These are phyloP conservation scores for Leucogyrophana mollusca DNA, from an alignment of 768 basidiomycete genomes.

Conservation along the genomic window DNA sequence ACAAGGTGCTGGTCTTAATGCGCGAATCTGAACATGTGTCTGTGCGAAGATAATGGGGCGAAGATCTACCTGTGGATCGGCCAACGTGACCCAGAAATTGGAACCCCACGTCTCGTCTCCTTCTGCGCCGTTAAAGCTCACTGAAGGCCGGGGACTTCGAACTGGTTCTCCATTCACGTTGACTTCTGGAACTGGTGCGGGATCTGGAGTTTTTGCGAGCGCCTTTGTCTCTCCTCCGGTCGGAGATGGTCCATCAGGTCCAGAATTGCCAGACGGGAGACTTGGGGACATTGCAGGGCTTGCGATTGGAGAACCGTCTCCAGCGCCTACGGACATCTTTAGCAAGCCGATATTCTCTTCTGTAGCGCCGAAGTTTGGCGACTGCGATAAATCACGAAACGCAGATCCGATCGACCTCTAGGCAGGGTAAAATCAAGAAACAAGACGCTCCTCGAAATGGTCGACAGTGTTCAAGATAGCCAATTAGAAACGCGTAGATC, in stretches of 20 bases:
- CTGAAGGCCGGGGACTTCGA: conserved; percentile 31
- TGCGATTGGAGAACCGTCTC: conserved; percentile 25
- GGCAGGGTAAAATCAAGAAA: no score
- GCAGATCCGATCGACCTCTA: no score
- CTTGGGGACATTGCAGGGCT: conserved; percentile 6
- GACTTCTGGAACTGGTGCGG: conserved; percentile 31
- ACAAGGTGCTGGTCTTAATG: conserved; percentile 64
- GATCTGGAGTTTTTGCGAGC: conserved; percentile 6
- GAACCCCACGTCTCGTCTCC: conserved; percentile 70
- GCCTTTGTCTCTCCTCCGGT: conserved; percentile 9
- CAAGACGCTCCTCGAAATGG: no score
- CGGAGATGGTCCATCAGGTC: conserved; percentile 7
- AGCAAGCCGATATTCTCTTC: neutral
- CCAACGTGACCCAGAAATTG: conserved; percentile 92
- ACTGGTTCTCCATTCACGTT: conserved; percentile 34
- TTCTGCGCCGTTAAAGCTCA: conserved; percentile 18
- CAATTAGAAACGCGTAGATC: no score
- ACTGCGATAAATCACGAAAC: no score
- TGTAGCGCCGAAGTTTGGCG: no score
- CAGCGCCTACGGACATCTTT: conserved; percentile 21
- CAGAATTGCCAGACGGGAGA: neutral
- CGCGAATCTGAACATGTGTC: conserved; percentile 6
- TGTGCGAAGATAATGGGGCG: conserved; percentile 8
- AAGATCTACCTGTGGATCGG: conserved; percentile 76
- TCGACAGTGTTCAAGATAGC: no score